Evolutionary conservation across 352 stramenopile species (phyloP), one percentile per base, ranked within the genome.

Genomic region (Pythium folliculosum): DNA sequence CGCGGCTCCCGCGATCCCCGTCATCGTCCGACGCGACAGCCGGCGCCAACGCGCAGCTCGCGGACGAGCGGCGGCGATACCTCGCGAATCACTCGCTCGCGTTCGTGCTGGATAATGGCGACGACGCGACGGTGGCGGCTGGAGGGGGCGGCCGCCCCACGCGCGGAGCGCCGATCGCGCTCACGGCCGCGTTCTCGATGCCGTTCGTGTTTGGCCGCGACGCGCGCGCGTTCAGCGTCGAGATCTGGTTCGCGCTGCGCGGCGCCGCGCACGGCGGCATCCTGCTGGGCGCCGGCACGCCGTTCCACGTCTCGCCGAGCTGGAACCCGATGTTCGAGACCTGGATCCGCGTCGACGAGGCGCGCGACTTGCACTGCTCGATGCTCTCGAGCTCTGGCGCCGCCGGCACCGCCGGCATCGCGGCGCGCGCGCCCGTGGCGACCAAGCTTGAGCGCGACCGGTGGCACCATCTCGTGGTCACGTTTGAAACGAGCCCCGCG

Each of bases 391-490:
- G 17, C 4, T 10, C 35, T 40, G 35, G 35, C 10, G 35, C 2
- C 10, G 12, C 27, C 27, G 27, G 27, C 1, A 14, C 58, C 13
- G 35, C 27, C 14, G n/a, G 43, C 12, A 38, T 22, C 2, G 49
- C 25, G 5, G 50, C 53, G 49, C 23, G n/a, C 1, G 3, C 16
- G 4, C 54, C 57, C 1, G 70, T 83, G 7, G 70, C 68, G 2
- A 61, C 43, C 4, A 12, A 65, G 14, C 63, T 87, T 17, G 57
- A 60, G 38, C 60, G 43, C 19, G 37, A 76, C 21, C 77, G 64
- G 21, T 85, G 75, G 77, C 78, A 85, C 52, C 79, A 88, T 48
- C 44, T 88, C 27, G 68, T 69, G 37, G 49, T 88, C 22, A 80
- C 75, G 7, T 84, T 82, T 38, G 65, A 77, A 35, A 61, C 62